Percentiles rank a stretch among this genome's conserved stretches.
Evolutionary conservation across 441 rosid genomes (phyloP).

Genomic region (Euphorbia corollata): DNA sequence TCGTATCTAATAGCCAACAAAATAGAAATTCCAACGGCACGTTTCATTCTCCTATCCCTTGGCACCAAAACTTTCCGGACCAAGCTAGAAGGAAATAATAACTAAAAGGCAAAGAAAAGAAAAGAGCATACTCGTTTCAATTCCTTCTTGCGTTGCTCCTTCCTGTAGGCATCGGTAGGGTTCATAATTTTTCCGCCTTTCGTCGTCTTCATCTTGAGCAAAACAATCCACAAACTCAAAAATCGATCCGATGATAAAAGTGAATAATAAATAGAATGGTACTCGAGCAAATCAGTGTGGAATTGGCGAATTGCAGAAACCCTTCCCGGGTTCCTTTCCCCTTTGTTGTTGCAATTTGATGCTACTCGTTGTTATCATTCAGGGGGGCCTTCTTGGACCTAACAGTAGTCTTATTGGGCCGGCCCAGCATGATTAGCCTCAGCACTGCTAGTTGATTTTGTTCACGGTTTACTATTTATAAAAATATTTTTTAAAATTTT

Average conservation of each 20-base stretch:
- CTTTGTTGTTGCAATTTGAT: background rate
- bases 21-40: background rate
- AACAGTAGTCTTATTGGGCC: too few relatives aligned
- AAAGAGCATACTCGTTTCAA: constrained; percentile 59
- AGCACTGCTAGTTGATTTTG: too few relatives aligned
- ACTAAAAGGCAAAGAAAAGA: background rate
- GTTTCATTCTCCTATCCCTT: too few relatives aligned
- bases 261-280: too few relatives aligned
- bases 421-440: too few relatives aligned
- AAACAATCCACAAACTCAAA: background rate
- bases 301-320: background rate
- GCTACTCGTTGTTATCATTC: background rate
- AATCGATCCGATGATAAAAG: background rate
- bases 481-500: too few relatives aligned
- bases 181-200: constrained; percentile 98
- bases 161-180: constrained; percentile 97
- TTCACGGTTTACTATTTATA: too few relatives aligned
- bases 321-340: background rate
- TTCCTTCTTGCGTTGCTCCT: constrained; percentile 88
- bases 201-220: constrained; percentile 73
- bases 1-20: background rate
- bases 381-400: background rate
- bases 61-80: background rate
- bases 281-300: background rate
- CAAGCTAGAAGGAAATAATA: background rate